These are phyloP conservation scores for Agaricus subrufescens DNA, from an alignment of 768 basidiomycete genomes.

Conservation along the genomic window DNA sequence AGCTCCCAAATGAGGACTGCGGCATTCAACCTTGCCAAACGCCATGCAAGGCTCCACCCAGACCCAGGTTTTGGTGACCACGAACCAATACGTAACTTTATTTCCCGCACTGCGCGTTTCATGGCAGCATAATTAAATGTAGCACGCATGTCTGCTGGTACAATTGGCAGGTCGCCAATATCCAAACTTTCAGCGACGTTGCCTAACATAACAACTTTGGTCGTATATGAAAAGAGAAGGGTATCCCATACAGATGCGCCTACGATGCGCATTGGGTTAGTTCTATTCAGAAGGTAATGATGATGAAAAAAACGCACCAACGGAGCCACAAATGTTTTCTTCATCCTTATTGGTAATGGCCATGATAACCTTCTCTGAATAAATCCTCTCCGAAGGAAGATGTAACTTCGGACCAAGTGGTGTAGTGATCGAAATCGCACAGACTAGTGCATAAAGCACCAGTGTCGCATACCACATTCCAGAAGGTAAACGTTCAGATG, in stretches of 20 bases:
- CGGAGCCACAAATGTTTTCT: slow-evolving; percentile 71
- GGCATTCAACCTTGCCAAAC: slow-evolving; percentile 54
- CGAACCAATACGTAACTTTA: slow-evolving; percentile 45
- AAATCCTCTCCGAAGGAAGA: slow-evolving; percentile 69
- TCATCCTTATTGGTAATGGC: slow-evolving; percentile 55
- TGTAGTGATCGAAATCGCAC: slow-evolving; percentile 41
- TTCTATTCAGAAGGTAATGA: neutral
- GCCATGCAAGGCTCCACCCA: slow-evolving; percentile 62
- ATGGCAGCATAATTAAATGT: slow-evolving; percentile 60
- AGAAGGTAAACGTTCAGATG: slow-evolving; percentile 16
- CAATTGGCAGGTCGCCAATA: slow-evolving; percentile 83
- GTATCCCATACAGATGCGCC: slow-evolving; percentile 56
- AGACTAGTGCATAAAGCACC: slow-evolving; percentile 42
- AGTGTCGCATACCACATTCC: slow-evolving; percentile 52
- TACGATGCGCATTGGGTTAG: slow-evolving; percentile 12
- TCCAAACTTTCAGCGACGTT: slow-evolving; percentile 70
- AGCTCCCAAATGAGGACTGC: slow-evolving; percentile 35
- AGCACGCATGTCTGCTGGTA: slow-evolving; percentile 68
- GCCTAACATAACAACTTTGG: slow-evolving; percentile 82
- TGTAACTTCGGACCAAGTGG: slow-evolving; percentile 73
- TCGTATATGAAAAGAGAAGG: slow-evolving; percentile 85
- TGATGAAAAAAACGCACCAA: slow-evolving; percentile 27
- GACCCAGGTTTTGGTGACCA: slow-evolving; percentile 60
- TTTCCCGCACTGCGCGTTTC: slow-evolving; percentile 48
- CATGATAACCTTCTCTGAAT: slow-evolving; percentile 64